A percentile compares a stretch with the other conserved stretches of the same genome.
Evolutionary conservation across 176 grass and related monocot species (phyloP).

Genomic region (Bromus sterilis): DNA sequence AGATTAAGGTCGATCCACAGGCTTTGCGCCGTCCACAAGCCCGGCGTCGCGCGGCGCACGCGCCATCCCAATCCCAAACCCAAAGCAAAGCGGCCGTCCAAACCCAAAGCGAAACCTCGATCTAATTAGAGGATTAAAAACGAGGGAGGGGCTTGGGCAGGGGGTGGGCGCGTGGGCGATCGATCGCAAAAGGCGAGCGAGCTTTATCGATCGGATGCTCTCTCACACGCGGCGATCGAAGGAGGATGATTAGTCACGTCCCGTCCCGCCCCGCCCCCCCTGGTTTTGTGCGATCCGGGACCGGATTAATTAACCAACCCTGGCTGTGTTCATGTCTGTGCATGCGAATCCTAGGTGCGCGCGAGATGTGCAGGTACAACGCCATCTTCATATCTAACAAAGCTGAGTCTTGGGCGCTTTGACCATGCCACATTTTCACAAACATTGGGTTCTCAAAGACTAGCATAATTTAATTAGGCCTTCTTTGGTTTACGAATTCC

Average conservation of each 20-base stretch:
- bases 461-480: no score
- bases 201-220: slow-evolving; percentile 31
- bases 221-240: background rate
- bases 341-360: no score
- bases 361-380: no score
- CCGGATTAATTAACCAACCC: background rate
- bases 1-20: no score
- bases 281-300: slow-evolving; percentile 24
- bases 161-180: background rate
- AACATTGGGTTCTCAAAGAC: no score
- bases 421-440: no score
- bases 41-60: background rate
- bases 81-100: background rate
- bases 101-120: background rate
- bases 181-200: background rate
- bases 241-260: background rate
- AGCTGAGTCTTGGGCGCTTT: no score
- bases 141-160: background rate
- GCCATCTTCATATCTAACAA: no score
- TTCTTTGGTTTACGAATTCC: no score
- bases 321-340: no score
- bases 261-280: no score
- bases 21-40: background rate
- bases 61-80: background rate
- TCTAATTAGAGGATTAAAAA: background rate